These are phyloP conservation scores for Suillus lakei DNA, from an alignment of 768 basidiomycete species.

Conservation along the genomic window DNA sequence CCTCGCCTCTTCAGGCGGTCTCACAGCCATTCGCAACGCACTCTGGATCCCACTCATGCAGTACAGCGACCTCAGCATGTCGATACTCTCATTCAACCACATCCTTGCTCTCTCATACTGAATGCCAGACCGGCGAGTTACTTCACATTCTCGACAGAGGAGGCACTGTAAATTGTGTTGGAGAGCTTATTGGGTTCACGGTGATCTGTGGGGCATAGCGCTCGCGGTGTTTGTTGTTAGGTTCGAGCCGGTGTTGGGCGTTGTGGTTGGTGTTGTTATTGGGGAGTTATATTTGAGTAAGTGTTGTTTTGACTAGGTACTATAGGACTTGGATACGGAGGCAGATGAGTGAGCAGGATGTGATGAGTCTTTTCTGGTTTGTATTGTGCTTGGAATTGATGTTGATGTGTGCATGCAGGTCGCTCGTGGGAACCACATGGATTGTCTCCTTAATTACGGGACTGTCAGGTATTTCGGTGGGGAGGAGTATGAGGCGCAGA, in stretches of 20 bases:
- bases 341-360: too few species aligned
- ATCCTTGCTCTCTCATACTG: slow-evolving; percentile 84
- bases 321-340: slow-evolving; percentile 76
- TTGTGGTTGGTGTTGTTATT: slow-evolving; percentile 76
- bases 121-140: slow-evolving; percentile 75
- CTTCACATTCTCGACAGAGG: slow-evolving; percentile 72
- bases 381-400: too few species aligned
- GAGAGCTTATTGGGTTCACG: slow-evolving; percentile 85
- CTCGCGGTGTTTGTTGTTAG: slow-evolving; percentile 63
- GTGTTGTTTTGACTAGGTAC: slow-evolving; percentile 63
- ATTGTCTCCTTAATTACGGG: slow-evolving; percentile 80
- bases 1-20: slow-evolving; percentile 76
- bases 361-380: too few species aligned
- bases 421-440: slow-evolving; percentile 83
- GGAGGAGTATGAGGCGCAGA: too few species aligned
- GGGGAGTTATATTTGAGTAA: slow-evolving; percentile 58
- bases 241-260: slow-evolving; percentile 69
- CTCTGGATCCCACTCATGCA: slow-evolving; percentile 92
- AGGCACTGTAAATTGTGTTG: slow-evolving; percentile 81
- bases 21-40: slow-evolving; percentile 68
- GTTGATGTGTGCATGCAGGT: too few species aligned
- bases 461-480: slow-evolving; percentile 90
- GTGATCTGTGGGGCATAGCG: slow-evolving; percentile 77
- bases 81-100: slow-evolving; percentile 76
- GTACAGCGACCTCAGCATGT: slow-evolving; percentile 73